phyloP scores from a whole-genome alignment of 768 basidiomycete genomes.

The Phlebiopsis flavidoalba region DNA sequence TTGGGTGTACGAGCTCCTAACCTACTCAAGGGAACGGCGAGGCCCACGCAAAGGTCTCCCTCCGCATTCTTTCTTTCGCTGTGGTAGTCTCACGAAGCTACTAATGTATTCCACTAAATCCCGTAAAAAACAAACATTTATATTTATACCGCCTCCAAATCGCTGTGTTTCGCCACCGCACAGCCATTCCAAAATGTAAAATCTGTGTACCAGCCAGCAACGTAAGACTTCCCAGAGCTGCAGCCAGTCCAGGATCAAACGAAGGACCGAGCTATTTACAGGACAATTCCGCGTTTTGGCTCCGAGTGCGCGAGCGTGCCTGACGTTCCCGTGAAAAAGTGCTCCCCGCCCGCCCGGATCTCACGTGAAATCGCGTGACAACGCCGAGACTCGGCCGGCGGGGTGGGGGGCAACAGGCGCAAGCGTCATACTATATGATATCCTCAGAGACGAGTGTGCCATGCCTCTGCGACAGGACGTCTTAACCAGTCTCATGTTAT shows the following conservation, averaged over 20 bases:
- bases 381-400: slow-evolving; percentile 1
- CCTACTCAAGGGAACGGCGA: too few relatives aligned
- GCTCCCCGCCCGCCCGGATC: not conserved
- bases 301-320: not conserved
- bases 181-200: too few relatives aligned
- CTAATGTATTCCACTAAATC: too few relatives aligned
- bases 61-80: too few relatives aligned
- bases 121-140: too few relatives aligned
- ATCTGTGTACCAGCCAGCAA: too few relatives aligned
- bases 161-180: too few relatives aligned
- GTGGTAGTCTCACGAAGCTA: too few relatives aligned
- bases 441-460: not conserved
- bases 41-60: too few relatives aligned
- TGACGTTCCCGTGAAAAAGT: not conserved
- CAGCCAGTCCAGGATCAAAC: not conserved
- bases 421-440: not conserved
- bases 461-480: not conserved
- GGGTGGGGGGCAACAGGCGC: not conserved
- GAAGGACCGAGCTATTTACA: not conserved
- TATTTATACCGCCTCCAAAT: too few relatives aligned
- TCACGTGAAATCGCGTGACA: slow-evolving; percentile 4
- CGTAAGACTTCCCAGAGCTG: too few relatives aligned
- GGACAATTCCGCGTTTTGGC: slow-evolving; percentile 1
- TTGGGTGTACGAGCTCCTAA: too few relatives aligned
- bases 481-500: not conserved